A percentile compares a stretch with the other conserved stretches of the same genome.
These are phyloP conservation scores for Aspergillus carlsbadensis DNA, from an alignment of 495 filamentous ascomycete genomes.

Conservation along the genomic window DNA sequence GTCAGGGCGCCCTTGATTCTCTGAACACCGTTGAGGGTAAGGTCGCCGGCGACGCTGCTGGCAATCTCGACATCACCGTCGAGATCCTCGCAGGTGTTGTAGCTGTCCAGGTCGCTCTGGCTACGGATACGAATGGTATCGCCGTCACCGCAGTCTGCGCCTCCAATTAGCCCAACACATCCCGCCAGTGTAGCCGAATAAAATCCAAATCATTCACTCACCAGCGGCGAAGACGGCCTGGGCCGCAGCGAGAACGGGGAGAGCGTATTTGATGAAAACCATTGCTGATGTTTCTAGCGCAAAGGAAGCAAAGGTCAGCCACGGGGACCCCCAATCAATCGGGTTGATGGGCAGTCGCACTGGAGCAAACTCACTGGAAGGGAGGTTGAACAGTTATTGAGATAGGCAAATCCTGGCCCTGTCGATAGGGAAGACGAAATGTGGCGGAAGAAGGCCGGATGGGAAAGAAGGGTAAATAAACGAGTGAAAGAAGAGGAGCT, in stretches of 20 bases:
- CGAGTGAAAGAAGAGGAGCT: constrained; percentile 44
- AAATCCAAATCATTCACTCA: constrained; percentile 13
- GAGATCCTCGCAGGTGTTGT: constrained; percentile 66
- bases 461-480: constrained; percentile 38
- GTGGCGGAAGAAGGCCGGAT: constrained; percentile 13
- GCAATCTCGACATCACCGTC: constrained; percentile 69
- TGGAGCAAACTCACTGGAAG: constrained; percentile 17
- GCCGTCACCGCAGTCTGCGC: constrained; percentile 29
- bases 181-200: not conserved
- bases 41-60: constrained; percentile 44
- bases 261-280: constrained; percentile 70
- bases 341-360: not conserved
- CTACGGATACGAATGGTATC: constrained; percentile 57
- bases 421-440: constrained; percentile 6
- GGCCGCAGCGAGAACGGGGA: constrained; percentile 70
- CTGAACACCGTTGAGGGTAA: constrained; percentile 47
- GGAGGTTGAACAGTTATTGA: constrained; percentile 4
- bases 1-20: constrained; percentile 69
- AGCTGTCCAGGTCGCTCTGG: constrained; percentile 67
- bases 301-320: not conserved
- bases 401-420: constrained; percentile 19
- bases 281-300: constrained; percentile 47
- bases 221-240: constrained; percentile 61
- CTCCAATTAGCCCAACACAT: constrained; percentile 5
- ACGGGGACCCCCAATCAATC: not conserved